A percentile compares a stretch with the other conserved stretches of the same genome.
phyloP scores from a whole-genome alignment of 2,329 filamentous ascomycete genomes.

The Paecilomyces dactylethromorphus region DNA sequence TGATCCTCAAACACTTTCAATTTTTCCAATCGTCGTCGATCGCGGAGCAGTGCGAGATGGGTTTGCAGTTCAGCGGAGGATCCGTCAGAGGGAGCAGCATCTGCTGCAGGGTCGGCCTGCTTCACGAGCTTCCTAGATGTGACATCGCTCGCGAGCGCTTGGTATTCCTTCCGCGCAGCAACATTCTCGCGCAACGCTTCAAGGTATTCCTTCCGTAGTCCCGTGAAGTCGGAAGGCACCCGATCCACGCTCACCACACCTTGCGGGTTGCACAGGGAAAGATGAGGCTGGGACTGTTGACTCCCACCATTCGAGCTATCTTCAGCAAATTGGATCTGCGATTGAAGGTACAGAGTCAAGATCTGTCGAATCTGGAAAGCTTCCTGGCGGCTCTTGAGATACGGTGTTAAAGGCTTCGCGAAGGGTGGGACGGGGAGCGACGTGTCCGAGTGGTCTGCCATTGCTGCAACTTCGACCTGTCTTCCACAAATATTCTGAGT shows the following conservation, averaged over 20 bases:
- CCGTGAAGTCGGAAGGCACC: slow-evolving; percentile 34
- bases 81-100: slow-evolving; percentile 9
- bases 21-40: slow-evolving; percentile 39
- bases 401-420: slow-evolving; percentile 29
- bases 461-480: neutral
- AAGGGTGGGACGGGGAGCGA: slow-evolving; percentile 24
- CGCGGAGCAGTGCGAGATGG: slow-evolving; percentile 41
- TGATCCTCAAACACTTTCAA: slow-evolving; percentile 42
- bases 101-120: slow-evolving; percentile 12
- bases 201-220: slow-evolving; percentile 39
- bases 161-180: slow-evolving; percentile 33
- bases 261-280: slow-evolving; percentile 28
- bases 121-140: slow-evolving; percentile 19
- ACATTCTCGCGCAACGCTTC: slow-evolving; percentile 38
- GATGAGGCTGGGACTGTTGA: slow-evolving; percentile 20
- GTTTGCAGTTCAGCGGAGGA: slow-evolving; percentile 23
- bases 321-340: slow-evolving; percentile 25
- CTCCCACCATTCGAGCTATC: slow-evolving; percentile 16
- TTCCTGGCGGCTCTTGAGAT: slow-evolving; percentile 33
- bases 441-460: neutral
- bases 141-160: slow-evolving; percentile 25
- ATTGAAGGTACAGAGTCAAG: slow-evolving; percentile 31
- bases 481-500: neutral
- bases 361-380: slow-evolving; percentile 32
- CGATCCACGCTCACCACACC: slow-evolving; percentile 26